Percentiles rank a stretch among this genome's conserved stretches.
phyloP scores from a whole-genome alignment of 2,329 filamentous ascomycete genomes.

The Zasmidium cellare region DNA sequence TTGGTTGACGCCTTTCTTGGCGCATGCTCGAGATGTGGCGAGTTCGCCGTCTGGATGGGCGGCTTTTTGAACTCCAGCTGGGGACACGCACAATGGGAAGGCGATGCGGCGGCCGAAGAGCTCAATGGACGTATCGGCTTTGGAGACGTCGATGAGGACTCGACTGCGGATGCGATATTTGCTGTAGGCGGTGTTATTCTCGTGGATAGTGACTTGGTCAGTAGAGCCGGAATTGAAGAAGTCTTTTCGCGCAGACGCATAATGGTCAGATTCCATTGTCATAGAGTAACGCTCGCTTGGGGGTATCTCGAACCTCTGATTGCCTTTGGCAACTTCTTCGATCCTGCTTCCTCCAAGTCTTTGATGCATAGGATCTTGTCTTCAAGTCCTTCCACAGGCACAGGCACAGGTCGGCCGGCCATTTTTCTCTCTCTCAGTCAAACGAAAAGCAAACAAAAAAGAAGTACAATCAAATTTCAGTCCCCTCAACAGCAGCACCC shows the following conservation, averaged over 20 bases:
- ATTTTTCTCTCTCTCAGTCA: constrained; percentile 8
- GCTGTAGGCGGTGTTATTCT: constrained; percentile 55
- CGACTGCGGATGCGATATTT: constrained; percentile 40
- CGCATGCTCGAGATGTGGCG: constrained; percentile 50
- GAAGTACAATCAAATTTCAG: neutral
- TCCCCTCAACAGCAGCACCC: too few relatives aligned
- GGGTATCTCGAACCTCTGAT: constrained; percentile 12
- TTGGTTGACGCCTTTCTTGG: constrained; percentile 47
- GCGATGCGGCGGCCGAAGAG: constrained; percentile 45
- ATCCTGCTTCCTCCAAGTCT: constrained; percentile 23
- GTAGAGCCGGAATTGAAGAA: constrained; percentile 62
- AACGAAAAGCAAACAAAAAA: neutral
- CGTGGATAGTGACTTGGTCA: constrained; percentile 53
- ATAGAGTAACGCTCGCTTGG: neutral
- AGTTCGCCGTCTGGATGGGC: constrained; percentile 54
- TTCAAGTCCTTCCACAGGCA: constrained; percentile 9
- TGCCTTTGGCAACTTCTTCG: constrained; percentile 17
- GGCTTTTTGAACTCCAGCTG: constrained; percentile 52
- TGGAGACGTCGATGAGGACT: constrained; percentile 39
- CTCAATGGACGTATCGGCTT: constrained; percentile 41
- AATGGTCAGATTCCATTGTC: neutral
- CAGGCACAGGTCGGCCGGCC: constrained; percentile 22
- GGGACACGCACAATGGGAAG: constrained; percentile 55
- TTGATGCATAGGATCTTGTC: constrained; percentile 26
- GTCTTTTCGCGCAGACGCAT: constrained; percentile 41